A percentile compares a stretch with the other conserved stretches of the same genome.
Conservation (phyloP, 441 rosid genomes). For the Brassica balearica region DNA sequence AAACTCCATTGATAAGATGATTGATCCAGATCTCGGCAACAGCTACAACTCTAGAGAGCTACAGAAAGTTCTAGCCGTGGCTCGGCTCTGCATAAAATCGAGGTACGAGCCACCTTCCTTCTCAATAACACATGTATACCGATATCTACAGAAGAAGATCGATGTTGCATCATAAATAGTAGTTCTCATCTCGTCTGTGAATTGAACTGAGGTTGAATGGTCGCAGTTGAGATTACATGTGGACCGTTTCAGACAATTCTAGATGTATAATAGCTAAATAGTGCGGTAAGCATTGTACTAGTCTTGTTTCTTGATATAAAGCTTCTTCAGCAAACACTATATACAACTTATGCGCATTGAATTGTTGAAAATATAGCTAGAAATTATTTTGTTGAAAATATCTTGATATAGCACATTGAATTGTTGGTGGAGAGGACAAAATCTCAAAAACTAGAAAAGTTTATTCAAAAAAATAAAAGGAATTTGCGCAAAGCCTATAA, state of each 20-base stretch:
- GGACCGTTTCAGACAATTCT: constrained; percentile 1
- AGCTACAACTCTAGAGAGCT: constrained; percentile 68
- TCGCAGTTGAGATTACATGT: constrained; percentile 5
- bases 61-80: constrained; percentile 70
- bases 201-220: not conserved
- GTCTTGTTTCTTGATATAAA: constrained; percentile 10
- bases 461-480: constrained; percentile 3
- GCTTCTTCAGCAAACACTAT: not conserved
- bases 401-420: not conserved
- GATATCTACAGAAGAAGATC: constrained; percentile 75
- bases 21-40: constrained; percentile 88
- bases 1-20: constrained; percentile 75
- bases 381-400: not conserved
- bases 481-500: constrained; percentile 12
- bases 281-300: constrained; percentile 15
- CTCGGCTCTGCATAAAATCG: constrained; percentile 72
- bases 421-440: not conserved
- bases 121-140: constrained; percentile 63
- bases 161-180: constrained; percentile 44
- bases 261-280: constrained; percentile 7
- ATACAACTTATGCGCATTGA: not conserved
- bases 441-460: constrained; percentile 23
- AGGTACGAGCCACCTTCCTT: constrained; percentile 63
- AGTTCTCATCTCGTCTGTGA: not conserved
- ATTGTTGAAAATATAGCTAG: not conserved